These are phyloP conservation scores for Globisporangium takayamanum DNA, from an alignment of 352 stramenopile species.

Conservation along the genomic window DNA sequence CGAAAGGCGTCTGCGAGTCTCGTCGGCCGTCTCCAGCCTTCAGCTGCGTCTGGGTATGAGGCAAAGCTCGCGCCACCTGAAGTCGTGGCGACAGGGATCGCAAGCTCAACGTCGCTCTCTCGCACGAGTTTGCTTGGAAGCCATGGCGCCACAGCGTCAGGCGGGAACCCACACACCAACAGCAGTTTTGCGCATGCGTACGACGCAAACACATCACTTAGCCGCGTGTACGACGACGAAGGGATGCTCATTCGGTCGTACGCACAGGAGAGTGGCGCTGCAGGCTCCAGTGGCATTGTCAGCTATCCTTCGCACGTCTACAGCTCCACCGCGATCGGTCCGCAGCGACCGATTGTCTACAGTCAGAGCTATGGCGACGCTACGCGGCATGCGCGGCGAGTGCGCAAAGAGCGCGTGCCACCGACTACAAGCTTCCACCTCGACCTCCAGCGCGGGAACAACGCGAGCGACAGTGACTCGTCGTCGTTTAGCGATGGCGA, in stretches of 20 bases:
- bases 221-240: conserved; percentile 9
- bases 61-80: not conserved
- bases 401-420: not conserved
- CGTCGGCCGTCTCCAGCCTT: not conserved
- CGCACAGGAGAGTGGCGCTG: not conserved
- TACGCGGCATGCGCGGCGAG: not conserved
- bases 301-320: not conserved
- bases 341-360: not conserved
- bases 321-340: conserved; percentile 1
- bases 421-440: not conserved
- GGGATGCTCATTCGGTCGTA: conserved; percentile 11
- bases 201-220: not conserved
- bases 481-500: conserved; percentile 5
- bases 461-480: conserved; percentile 6
- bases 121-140: not conserved
- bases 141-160: too few species aligned
- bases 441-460: conserved; percentile 4
- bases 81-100: conserved; percentile 4
- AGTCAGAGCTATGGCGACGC: not conserved
- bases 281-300: not conserved
- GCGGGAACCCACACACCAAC: not conserved
- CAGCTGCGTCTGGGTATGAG: not conserved
- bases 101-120: not conserved
- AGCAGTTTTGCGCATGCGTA: not conserved
- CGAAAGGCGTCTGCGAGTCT: conserved; percentile 4